These are phyloP conservation scores for Atalantia buxifolia DNA, from an alignment of 345 rosid species.

Conservation along the genomic window DNA sequence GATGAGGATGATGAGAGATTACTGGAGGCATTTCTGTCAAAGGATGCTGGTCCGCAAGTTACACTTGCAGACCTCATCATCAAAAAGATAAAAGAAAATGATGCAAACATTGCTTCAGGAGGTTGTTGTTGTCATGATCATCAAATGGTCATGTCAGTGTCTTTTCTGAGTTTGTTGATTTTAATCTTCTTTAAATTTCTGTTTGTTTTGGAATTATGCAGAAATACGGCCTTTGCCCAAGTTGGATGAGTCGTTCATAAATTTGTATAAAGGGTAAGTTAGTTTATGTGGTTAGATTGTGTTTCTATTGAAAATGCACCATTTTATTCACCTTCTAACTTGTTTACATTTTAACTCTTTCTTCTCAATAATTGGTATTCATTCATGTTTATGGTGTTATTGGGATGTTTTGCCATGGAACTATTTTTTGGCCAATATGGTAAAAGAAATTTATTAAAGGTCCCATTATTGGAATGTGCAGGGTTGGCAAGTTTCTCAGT, in stretches of 20 bases:
- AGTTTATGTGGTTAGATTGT: not conserved
- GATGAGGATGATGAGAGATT: slow-evolving; percentile 80
- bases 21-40: slow-evolving; percentile 71
- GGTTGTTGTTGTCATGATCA: slow-evolving; percentile 31
- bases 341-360: not conserved
- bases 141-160: not conserved
- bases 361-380: not conserved
- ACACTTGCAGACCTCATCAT: slow-evolving; percentile 82
- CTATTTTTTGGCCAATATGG: not conserved
- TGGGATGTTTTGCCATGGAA: not conserved
- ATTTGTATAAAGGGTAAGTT: slow-evolving; percentile 72
- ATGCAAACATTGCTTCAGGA: slow-evolving; percentile 64
- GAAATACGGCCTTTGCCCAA: slow-evolving; percentile 67
- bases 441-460: not conserved
- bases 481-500: slow-evolving; percentile 71
- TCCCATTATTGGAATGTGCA: slow-evolving; percentile 25
- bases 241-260: slow-evolving; percentile 56
- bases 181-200: not conserved
- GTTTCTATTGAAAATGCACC: not conserved
- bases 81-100: slow-evolving; percentile 57
- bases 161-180: not conserved
- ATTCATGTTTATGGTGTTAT: not conserved
- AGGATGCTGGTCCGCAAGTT: slow-evolving; percentile 59
- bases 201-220: slow-evolving; percentile 29
- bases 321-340: not conserved